Base-by-base conservation (phyloP, 768 basidiomycete genomes). In the Suillus placidus region DNA sequence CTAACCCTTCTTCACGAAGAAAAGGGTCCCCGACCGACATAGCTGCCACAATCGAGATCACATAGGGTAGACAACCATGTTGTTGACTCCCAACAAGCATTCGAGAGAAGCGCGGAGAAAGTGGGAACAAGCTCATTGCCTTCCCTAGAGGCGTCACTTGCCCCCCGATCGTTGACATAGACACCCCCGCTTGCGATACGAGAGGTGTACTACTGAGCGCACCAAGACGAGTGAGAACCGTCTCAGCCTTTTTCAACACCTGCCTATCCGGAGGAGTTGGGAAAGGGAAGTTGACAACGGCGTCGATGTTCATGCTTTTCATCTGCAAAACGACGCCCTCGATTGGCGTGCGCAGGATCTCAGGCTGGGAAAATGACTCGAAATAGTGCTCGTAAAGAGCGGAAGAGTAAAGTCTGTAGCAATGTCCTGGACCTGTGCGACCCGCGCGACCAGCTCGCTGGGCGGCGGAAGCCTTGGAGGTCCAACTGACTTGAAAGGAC, bases 261-360 rank as follows among this genome's bases (percentile, higher is more conserved):
- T 77, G 71, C 43, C 90, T 86, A 76, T 97, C 93, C 0, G 97
- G 97, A 16, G 97, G 91, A 0, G 97, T 98, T 1, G 97, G 97
- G 79, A 99, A 99, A 18, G 97, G 97, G 77, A 99, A 99, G 79
- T 99, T 99, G 70, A 94, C 83, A 45, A 99, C 94, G 1, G 94
- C 84, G 72, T 99, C 95, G 65, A 99, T 97, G 73, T 97, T 94
- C 95, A 99, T 98, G 76, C 88, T 90, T 82, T 99, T 99, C 97
- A 99, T 98, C 77, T 98, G 96, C 38, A 99, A 82, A 10, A 99
- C 93, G 30, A 99, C 90, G 2, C 95, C 96, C 71, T 99, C 97
- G 70, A 99, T 97, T 0, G 97, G 96, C 81, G 93, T 95, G 30
- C 96, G 91, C 52, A 95, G 84, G 64, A 99, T 96, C 76, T 99